Evolutionary conservation across 2,329 filamentous ascomycete genomes (phyloP), one percentile per base, ranked within the genome.

Genomic region (Penicillium sp.): DNA sequence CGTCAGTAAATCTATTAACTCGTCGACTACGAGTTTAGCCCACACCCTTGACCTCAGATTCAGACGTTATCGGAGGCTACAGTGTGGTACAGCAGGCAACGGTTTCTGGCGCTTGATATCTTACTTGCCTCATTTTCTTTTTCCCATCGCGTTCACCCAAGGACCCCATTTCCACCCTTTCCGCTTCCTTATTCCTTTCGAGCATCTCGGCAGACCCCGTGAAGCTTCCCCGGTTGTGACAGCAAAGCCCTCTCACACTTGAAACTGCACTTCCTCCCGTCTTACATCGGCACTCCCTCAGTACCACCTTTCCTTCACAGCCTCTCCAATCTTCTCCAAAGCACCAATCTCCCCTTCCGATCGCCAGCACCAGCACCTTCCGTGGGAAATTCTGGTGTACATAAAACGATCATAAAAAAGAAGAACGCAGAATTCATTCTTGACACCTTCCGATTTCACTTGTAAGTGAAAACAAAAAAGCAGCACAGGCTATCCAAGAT

Each of bases 311-410:
- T 67, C 68, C 73, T 63, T 67, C 63, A 65, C 68, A 68, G 55
- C 59, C 59, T 63, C 64, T 51, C 62, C 62, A 66, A 62, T 65
- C 65, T 60, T 61, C 65, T 59, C 64, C 64, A 69, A 56, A 74
- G 67, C 73, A 76, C 71, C 75, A 76, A 68, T 69, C 67, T 72
- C 69, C 70, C 73, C 68, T 68, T 66, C 68, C 71, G 73, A 73
- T 70, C 74, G 73, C 75, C 75, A 81, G 77, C 89, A 93, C 89
- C 89, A 91, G 88, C 90, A 90, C 87, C 89, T 92, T 93, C 93
- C 88, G 92, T 91, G 80, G 83, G 88, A 89, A 86, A 84, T 84
- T 81, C 83, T 86, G 90, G 90, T 93, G 89, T 92, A 92, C 83
- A 90, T 91, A 91, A 75, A 75, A 68, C 70, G 73, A 75, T 73